These are phyloP conservation scores for Cladorrhinum samala DNA, from an alignment of 495 filamentous ascomycete genomes.

Conservation along the genomic window DNA sequence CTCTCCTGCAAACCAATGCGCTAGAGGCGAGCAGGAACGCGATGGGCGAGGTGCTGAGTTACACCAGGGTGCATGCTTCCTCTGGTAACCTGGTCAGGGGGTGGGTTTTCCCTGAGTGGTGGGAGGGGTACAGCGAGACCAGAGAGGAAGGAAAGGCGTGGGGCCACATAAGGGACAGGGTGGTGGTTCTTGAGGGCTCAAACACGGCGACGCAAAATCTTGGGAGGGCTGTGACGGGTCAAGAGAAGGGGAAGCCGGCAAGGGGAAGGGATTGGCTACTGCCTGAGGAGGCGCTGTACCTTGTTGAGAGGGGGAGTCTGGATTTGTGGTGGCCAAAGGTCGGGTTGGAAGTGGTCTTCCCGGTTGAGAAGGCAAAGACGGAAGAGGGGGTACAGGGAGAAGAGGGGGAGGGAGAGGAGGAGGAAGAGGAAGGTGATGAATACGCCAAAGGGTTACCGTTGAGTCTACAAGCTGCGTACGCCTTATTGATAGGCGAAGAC, in stretches of 20 bases:
- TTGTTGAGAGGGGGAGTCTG: conserved; percentile 79
- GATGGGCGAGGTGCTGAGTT: conserved; percentile 81
- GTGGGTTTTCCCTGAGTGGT: conserved; percentile 48
- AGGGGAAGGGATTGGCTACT: conserved; percentile 66
- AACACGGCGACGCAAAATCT: conserved; percentile 34
- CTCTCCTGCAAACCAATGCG: conserved; percentile 64
- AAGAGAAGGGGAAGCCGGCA: conserved; percentile 37
- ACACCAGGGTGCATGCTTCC: conserved; percentile 55
- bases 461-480: conserved; percentile 85
- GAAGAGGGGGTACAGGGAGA: conserved; percentile 18
- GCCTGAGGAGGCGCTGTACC: conserved; percentile 87
- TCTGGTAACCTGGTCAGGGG: conserved; percentile 49
- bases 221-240: conserved; percentile 39
- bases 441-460: conserved; percentile 67
- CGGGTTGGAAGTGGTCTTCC: conserved; percentile 35
- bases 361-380: conserved; percentile 4
- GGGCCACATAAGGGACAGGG: conserved; percentile 37
- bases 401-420: conserved; percentile 12
- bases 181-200: conserved; percentile 43
- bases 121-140: conserved; percentile 28
- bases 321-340: conserved; percentile 73
- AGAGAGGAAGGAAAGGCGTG: conserved; percentile 29
- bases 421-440: conserved; percentile 33
- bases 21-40: conserved; percentile 77
- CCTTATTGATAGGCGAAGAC: conserved; percentile 62